Conservation (phyloP, 2,329 filamentous ascomycete genomes). For the Rutstroemia sydowiana region DNA sequence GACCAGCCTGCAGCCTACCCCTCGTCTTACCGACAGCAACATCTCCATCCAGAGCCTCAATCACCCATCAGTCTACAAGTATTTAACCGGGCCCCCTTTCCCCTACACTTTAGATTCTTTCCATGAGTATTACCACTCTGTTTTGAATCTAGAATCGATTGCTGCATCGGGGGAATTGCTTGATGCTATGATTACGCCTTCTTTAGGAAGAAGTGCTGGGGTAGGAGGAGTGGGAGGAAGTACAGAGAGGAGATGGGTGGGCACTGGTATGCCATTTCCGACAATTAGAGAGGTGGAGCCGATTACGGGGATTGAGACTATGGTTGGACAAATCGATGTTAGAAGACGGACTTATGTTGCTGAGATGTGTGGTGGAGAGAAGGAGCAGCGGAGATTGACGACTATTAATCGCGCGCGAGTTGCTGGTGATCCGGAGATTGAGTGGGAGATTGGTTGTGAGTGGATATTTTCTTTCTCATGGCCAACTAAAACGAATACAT, state of each 20-base stretch:
- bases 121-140: not conserved
- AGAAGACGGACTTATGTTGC: not conserved
- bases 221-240: no score
- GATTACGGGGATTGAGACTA: not conserved
- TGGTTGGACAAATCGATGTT: not conserved
- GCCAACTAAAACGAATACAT: no score
- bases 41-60: not conserved
- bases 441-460: slow-evolving; percentile 8
- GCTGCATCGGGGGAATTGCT: not conserved
- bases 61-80: not conserved
- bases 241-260: not conserved
- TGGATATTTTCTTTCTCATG: not conserved
- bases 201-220: no score
- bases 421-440: not conserved
- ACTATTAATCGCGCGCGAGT: not conserved
- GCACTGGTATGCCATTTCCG: not conserved
- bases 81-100: not conserved
- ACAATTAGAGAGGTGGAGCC: not conserved
- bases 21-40: not conserved
- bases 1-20: no score
- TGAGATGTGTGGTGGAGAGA: not conserved
- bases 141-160: not conserved
- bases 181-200: not conserved
- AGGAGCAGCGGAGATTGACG: not conserved
- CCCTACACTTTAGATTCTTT: slow-evolving; percentile 1